phyloP scores from a whole-genome alignment of 306 rosid genomes.

The Quercus ilex region DNA sequence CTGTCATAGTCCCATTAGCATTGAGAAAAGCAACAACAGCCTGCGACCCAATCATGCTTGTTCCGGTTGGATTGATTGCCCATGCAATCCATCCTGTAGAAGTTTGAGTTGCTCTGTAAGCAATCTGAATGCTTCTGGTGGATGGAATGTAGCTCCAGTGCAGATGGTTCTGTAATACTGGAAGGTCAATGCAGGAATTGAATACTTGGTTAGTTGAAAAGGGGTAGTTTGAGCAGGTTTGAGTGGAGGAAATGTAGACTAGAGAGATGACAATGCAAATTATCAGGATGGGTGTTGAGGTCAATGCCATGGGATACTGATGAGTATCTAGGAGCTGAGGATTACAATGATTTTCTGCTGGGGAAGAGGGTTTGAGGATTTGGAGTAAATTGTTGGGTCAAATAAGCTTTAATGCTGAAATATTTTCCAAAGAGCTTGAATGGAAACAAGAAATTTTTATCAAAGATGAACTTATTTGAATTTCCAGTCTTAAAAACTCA shows the following conservation, averaged over 20 bases:
- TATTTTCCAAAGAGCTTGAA: neutral
- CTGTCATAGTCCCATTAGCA: constrained; percentile 6
- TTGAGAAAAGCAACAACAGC: neutral
- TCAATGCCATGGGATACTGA: neutral
- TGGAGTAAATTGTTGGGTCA: neutral
- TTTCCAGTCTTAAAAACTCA: neutral
- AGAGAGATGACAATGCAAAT: neutral
- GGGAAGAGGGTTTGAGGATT: neutral
- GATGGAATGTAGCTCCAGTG: constrained; percentile 27
- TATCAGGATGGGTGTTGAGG: neutral
- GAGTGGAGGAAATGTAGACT: neutral
- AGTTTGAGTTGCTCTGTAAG: constrained; percentile 11
- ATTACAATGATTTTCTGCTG: neutral
- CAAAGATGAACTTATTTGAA: too few species aligned
- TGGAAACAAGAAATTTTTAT: neutral
- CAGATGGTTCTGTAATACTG: constrained; percentile 10
- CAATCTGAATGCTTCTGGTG: constrained; percentile 14
- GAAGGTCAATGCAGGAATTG: constrained; percentile 20
- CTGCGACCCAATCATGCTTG: neutral
- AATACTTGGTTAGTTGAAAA: neutral
- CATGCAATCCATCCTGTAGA: constrained; percentile 1
- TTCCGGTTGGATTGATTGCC: neutral
- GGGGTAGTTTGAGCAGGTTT: constrained; percentile 10
- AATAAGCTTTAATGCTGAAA: neutral
- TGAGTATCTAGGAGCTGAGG: neutral